These are phyloP conservation scores for Saposhnikovia divaricata DNA, from an alignment of 129 eudicot species.

Conservation along the genomic window DNA sequence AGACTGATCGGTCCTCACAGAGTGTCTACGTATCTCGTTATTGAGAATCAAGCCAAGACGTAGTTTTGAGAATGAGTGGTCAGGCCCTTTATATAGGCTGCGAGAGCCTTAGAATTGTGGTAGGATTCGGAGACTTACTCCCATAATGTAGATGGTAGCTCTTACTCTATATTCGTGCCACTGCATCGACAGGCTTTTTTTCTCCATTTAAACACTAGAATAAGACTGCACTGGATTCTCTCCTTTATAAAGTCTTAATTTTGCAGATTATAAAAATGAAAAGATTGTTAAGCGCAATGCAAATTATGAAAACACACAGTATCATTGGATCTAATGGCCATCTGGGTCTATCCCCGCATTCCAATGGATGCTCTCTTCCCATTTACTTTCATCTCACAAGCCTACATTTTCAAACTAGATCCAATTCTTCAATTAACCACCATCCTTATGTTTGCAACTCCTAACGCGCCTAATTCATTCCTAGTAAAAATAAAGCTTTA, in stretches of 20 bases:
- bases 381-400: conserved; percentile 1
- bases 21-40: no score
- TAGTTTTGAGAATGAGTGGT: no score
- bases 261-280: neutral
- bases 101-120: no score
- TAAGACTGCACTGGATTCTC: neutral
- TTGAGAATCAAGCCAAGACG: no score
- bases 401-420: neutral
- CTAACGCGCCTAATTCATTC: neutral
- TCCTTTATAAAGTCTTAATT: conserved; percentile 14
- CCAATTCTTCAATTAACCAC: neutral
- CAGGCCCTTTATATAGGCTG: no score
- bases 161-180: conserved; percentile 2
- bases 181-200: conserved; percentile 15
- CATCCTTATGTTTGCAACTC: neutral
- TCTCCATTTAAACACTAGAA: neutral
- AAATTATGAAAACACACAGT: conserved; percentile 11
- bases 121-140: no score
- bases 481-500: no score
- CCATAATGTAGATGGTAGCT: conserved; percentile 6
- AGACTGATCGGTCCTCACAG: no score
- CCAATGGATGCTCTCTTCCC: conserved; percentile 27
- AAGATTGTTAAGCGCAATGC: neutral
- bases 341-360: conserved; percentile 23
- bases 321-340: conserved; percentile 35